Evolutionary conservation across 1,284 basidiomycete genomes (phyloP).

Genomic region (Boletus nobilissimus): DNA sequence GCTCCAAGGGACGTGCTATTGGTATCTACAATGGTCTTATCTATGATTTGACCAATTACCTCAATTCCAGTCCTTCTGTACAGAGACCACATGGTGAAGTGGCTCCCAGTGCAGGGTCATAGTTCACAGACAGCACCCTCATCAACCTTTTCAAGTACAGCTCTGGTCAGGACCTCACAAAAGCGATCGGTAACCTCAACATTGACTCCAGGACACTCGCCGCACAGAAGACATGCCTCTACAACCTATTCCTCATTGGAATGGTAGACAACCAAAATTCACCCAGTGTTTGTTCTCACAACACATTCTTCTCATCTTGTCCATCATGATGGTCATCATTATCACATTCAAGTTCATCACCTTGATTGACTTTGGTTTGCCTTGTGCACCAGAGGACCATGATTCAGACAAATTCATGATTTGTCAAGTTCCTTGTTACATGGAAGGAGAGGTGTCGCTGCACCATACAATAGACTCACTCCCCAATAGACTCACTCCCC

Average conservation of each 20-base stretch:
- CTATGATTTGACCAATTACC: constrained; percentile 90
- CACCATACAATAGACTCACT: constrained; percentile 94
- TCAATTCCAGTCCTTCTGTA: constrained; percentile 67
- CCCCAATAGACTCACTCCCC: no score
- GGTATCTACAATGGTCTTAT: constrained; percentile 87
- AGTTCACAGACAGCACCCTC: constrained; percentile 85
- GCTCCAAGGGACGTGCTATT: constrained; percentile 65
- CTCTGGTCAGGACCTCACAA: constrained; percentile 89
- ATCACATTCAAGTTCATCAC: constrained; percentile 82
- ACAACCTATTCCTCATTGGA: constrained; percentile 90
- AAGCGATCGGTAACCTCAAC: constrained; percentile 73
- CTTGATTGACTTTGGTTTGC: constrained; percentile 86
- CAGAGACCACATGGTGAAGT: constrained; percentile 68
- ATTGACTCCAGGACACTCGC: constrained; percentile 74
- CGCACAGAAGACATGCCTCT: constrained; percentile 87
- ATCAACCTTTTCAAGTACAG: constrained; percentile 86
- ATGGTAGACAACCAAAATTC: constrained; percentile 92
- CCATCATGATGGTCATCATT: constrained; percentile 92
- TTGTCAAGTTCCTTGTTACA: constrained; percentile 98
- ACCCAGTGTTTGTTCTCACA: constrained; percentile 91
- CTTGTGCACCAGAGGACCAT: constrained; percentile 91
- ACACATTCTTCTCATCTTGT: constrained; percentile 91
- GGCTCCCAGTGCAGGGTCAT: constrained; percentile 65
- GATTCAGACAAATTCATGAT: constrained; percentile 99
- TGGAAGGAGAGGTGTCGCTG: constrained; percentile 92